Conservation (phyloP, 345 rosid genomes). For the Mangifera indica region DNA sequence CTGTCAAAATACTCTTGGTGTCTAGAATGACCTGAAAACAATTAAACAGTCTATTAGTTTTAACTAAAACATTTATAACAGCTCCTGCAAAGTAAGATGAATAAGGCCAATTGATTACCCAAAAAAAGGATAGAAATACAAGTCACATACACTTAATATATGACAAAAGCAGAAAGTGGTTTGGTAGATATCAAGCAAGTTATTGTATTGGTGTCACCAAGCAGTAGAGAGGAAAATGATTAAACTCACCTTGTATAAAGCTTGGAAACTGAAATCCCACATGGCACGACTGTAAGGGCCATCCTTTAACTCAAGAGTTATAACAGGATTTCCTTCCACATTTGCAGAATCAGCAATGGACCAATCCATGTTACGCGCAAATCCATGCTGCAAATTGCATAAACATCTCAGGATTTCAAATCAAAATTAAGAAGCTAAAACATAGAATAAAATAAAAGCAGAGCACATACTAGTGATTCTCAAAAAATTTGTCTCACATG, state of each 20-base stretch:
- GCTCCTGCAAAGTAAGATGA: not conserved
- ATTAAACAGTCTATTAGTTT: slow-evolving; percentile 16
- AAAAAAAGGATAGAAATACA: not conserved
- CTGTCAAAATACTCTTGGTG: slow-evolving; percentile 71
- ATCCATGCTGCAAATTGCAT: slow-evolving; percentile 68
- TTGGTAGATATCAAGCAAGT: not conserved
- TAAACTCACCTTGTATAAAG: slow-evolving; percentile 61
- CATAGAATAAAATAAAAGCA: not conserved
- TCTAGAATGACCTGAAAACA: slow-evolving; percentile 59
- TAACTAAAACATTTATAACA: not conserved
- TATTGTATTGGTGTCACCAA: not conserved
- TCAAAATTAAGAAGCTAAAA: not conserved
- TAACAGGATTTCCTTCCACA: slow-evolving; percentile 56
- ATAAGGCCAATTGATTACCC: not conserved
- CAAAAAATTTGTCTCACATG: not conserved
- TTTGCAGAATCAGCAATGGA: slow-evolving; percentile 59
- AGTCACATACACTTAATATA: not conserved
- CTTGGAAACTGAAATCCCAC: slow-evolving; percentile 93
- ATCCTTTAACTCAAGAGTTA: slow-evolving; percentile 82
- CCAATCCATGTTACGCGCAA: slow-evolving; percentile 97
- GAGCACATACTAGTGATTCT: not conserved
- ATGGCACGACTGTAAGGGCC: slow-evolving; percentile 80
- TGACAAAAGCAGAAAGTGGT: not conserved
- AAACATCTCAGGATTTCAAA: slow-evolving; percentile 21
- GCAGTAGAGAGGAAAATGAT: slow-evolving; percentile 13